Evolutionary conservation across 805 yeast species (phyloP).

Genomic region (Wickerhamomyces alni): DNA sequence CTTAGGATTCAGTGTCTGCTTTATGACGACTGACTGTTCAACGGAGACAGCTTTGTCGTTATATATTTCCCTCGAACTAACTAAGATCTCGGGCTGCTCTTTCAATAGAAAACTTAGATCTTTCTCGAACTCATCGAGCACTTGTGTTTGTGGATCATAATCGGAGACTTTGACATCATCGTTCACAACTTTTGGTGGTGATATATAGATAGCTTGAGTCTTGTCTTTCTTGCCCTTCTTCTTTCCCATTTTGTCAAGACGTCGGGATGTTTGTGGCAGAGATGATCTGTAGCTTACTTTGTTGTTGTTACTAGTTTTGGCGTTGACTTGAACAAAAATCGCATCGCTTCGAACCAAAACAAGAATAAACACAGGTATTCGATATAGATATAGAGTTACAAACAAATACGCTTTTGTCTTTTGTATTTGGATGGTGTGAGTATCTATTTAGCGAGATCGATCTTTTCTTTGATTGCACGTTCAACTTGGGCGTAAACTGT

Average conservation of each 20-base stretch:
- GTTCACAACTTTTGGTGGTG: constrained; percentile 3
- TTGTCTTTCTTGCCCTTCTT: constrained; percentile 3
- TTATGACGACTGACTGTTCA: too few relatives aligned
- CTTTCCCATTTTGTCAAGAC: constrained; percentile 7
- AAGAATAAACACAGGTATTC: neutral
- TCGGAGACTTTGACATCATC: neutral
- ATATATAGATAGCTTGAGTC: constrained; percentile 4
- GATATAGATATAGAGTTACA: neutral
- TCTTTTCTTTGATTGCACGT: constrained; percentile 49
- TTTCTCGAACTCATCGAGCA: constrained; percentile 13
- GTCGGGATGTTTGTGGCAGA: too few relatives aligned
- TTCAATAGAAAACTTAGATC: constrained; percentile 17
- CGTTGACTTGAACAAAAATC: neutral
- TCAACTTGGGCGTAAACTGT: constrained; percentile 67
- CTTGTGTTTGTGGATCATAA: constrained; percentile 15
- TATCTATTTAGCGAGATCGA: constrained; percentile 6
- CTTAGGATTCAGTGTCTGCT: too few relatives aligned
- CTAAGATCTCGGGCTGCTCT: too few relatives aligned
- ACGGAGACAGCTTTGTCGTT: neutral
- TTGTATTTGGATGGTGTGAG: too few relatives aligned
- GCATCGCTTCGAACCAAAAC: neutral
- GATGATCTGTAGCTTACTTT: too few relatives aligned
- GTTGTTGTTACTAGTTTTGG: too few relatives aligned
- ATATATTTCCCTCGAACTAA: too few relatives aligned
- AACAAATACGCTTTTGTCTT: too few relatives aligned